Conservation (phyloP, 208 protist species). For the Acanthamoeba lugdunensis region DNA sequence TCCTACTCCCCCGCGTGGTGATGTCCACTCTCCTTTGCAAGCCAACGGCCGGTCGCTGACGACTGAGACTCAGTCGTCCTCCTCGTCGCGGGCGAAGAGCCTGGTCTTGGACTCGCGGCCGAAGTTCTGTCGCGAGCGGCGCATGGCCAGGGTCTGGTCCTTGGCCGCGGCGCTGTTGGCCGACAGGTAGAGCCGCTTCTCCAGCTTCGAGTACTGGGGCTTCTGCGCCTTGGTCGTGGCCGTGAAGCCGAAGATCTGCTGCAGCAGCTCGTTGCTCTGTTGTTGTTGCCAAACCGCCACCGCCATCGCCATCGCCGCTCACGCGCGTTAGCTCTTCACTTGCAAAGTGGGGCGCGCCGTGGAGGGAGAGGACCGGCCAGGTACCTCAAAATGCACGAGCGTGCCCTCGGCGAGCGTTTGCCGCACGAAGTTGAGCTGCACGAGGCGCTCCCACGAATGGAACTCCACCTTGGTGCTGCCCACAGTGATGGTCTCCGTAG, state of each 20-base stretch:
- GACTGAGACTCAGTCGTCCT: slow-evolving; percentile 1
- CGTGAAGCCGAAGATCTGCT: slow-evolving; percentile 34
- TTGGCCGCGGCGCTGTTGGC: slow-evolving; percentile 57
- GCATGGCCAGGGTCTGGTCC: slow-evolving; percentile 60
- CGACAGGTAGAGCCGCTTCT: slow-evolving; percentile 53
- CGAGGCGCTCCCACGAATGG: slow-evolving; percentile 31
- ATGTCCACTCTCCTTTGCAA: neutral
- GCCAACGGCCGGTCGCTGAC: too few species aligned
- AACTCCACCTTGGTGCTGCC: slow-evolving; percentile 60
- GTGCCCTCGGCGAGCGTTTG: slow-evolving; percentile 58
- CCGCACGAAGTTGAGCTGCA: slow-evolving; percentile 59
- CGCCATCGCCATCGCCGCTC: neutral
- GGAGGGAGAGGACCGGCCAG: neutral
- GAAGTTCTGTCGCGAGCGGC: slow-evolving; percentile 55
- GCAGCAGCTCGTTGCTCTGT: slow-evolving; percentile 51
- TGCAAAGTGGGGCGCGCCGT: neutral
- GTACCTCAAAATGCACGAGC: slow-evolving; percentile 54
- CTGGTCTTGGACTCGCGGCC: slow-evolving; percentile 52
- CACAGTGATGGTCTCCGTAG: slow-evolving; percentile 46
- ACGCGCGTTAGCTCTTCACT: neutral
- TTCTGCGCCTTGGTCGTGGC: slow-evolving; percentile 6
- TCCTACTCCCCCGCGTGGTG: neutral
- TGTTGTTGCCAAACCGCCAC: neutral
- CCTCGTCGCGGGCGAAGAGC: neutral
- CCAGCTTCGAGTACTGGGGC: slow-evolving; percentile 58